Conservation (phyloP, 495 filamentous ascomycete genomes). For the Diplogelasinospora grovesii region DNA sequence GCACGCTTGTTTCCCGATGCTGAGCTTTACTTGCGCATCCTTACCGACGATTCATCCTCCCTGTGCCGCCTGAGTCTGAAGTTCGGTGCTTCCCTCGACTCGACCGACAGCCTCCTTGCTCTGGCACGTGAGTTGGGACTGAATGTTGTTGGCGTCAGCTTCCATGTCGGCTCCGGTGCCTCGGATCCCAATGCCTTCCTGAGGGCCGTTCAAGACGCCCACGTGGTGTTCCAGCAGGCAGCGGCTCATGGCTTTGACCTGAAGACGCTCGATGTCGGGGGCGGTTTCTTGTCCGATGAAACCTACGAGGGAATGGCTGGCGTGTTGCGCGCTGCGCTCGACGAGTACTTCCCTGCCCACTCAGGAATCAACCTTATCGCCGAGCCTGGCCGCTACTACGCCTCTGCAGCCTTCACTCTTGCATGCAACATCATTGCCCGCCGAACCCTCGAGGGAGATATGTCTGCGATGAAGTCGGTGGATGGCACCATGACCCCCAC, state of each 20-base stretch:
- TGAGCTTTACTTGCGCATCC: slow-evolving; percentile 86
- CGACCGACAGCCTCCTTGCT: slow-evolving; percentile 67
- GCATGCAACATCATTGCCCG: slow-evolving; percentile 95
- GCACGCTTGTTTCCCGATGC: slow-evolving; percentile 82
- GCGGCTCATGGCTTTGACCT: slow-evolving; percentile 67
- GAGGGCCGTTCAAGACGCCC: slow-evolving; percentile 84
- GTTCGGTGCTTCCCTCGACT: slow-evolving; percentile 85
- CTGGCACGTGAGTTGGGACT: slow-evolving; percentile 83
- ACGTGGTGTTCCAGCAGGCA: slow-evolving; percentile 85
- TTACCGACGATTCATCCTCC: slow-evolving; percentile 92
- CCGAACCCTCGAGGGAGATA: slow-evolving; percentile 64
- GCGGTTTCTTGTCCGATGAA: slow-evolving; percentile 73
- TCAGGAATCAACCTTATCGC: slow-evolving; percentile 74
- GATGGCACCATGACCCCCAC: slow-evolving; percentile 28
- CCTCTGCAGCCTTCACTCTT: slow-evolving; percentile 84
- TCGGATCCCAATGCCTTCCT: slow-evolving; percentile 82
- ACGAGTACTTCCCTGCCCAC: slow-evolving; percentile 77
- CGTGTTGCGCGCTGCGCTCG: slow-evolving; percentile 71
- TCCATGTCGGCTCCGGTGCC: slow-evolving; percentile 94
- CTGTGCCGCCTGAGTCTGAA: slow-evolving; percentile 93
- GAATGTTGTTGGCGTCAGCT: slow-evolving; percentile 93
- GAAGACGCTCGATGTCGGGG: slow-evolving; percentile 88
- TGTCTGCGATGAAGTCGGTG: neutral
- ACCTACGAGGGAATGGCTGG: slow-evolving; percentile 86
- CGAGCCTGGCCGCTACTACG: slow-evolving; percentile 94